These are phyloP conservation scores for Escovopsis sp. DNA, from an alignment of 2,329 filamentous ascomycete genomes.

Conservation along the genomic window DNA sequence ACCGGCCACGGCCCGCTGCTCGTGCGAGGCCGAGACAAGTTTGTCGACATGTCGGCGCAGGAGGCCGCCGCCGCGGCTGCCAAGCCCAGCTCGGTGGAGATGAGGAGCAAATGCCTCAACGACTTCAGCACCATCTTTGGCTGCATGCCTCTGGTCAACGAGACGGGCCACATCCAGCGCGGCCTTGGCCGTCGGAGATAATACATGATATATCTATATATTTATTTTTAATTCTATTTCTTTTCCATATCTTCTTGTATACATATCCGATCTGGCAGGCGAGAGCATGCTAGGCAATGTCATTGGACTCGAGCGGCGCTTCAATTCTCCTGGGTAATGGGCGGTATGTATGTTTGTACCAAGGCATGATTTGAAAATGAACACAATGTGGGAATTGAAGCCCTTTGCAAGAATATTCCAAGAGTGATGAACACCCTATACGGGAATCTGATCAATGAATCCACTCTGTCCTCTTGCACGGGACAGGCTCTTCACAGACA, in stretches of 20 bases:
- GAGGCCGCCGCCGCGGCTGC: conserved; percentile 17
- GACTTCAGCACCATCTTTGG: conserved; percentile 19
- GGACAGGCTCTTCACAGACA: no score
- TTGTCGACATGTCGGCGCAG: conserved; percentile 17
- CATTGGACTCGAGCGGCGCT: no score
- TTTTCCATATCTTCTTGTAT: no score
- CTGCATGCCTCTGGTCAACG: conserved; percentile 21
- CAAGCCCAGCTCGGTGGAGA: conserved; percentile 18
- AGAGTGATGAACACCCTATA: background rate
- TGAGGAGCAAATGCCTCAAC: conserved; percentile 22
- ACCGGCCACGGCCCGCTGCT: conserved; percentile 21
- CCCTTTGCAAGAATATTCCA: background rate
- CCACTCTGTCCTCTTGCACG: no score
- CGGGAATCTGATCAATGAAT: conserved; percentile 1
- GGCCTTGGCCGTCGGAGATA: conserved; percentile 10
- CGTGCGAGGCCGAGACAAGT: conserved; percentile 18
- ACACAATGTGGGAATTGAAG: no score
- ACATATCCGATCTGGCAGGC: no score
- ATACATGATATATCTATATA: no score
- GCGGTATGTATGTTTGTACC: no score
- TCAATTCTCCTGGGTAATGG: no score
- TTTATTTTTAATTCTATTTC: conserved; percentile 9
- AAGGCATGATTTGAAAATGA: no score
- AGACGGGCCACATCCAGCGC: conserved; percentile 19
- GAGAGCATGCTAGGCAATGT: no score